Percentiles rank a stretch among this genome's conserved stretches.
Evolutionary conservation across 2,329 filamentous ascomycete genomes (phyloP).

Genomic region (Trichoderma brevicompactum): DNA sequence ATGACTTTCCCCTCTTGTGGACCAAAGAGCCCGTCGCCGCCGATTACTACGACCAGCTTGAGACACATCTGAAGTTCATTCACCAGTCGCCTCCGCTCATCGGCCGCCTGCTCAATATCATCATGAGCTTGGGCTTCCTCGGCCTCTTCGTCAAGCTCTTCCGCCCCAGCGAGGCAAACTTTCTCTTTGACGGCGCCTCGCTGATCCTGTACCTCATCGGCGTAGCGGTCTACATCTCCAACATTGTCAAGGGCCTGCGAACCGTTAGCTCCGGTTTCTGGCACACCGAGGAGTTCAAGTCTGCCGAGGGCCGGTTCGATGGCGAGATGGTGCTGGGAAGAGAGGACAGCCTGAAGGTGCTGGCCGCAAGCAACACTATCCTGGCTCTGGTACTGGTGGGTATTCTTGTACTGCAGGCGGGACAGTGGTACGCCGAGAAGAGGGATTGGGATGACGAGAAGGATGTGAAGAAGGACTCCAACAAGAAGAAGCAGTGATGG

Average conservation of each 20-base stretch:
- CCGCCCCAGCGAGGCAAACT: constrained; percentile 89
- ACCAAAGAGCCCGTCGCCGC: constrained; percentile 66
- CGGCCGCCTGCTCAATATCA: constrained; percentile 90
- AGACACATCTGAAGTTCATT: constrained; percentile 87
- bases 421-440: constrained; percentile 97
- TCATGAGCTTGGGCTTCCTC: constrained; percentile 82
- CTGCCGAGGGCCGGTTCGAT: constrained; percentile 49
- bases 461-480: constrained; percentile 52
- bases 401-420: constrained; percentile 89
- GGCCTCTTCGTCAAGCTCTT: constrained; percentile 96
- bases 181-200: constrained; percentile 88
- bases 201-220: constrained; percentile 84
- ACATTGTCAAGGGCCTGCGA: constrained; percentile 92
- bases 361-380: constrained; percentile 95
- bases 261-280: constrained; percentile 77
- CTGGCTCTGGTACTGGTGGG: constrained; percentile 89
- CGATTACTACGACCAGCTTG: constrained; percentile 80
- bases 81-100: constrained; percentile 92
- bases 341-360: constrained; percentile 87
- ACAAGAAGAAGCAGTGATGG: constrained; percentile 47
- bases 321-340: constrained; percentile 73
- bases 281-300: constrained; percentile 47
- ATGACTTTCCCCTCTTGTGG: constrained; percentile 91
- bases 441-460: constrained; percentile 83
- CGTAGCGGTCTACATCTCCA: constrained; percentile 89